phyloP scores from a whole-genome alignment of 2,329 filamentous ascomycete species.

The Exophiala calicioides region DNA sequence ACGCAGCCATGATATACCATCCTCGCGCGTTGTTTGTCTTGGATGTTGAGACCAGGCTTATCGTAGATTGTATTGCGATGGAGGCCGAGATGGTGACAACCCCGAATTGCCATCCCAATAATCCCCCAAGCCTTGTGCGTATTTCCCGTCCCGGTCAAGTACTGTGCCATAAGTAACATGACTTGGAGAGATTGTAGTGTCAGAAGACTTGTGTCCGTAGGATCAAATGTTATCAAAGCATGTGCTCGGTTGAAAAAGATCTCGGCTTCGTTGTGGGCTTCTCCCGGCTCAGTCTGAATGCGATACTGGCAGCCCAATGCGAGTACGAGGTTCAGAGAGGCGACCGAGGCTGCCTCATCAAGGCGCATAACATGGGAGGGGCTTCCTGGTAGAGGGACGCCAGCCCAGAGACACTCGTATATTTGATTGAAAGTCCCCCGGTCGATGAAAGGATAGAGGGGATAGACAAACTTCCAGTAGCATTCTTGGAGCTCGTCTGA shows the following conservation, averaged over 20 bases:
- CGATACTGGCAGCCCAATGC: conserved; percentile 49
- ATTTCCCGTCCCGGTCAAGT: conserved; percentile 51
- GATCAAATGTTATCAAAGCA: conserved; percentile 44
- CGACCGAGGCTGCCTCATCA: conserved; percentile 48
- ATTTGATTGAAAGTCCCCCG: conserved; percentile 38
- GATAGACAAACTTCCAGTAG: conserved; percentile 52
- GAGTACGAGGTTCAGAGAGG: conserved; percentile 50
- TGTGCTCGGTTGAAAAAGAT: conserved; percentile 48
- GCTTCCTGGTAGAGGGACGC: conserved; percentile 36
- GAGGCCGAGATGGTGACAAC: conserved; percentile 50
- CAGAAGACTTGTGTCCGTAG: conserved; percentile 36
- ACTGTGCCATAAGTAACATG: conserved; percentile 51
- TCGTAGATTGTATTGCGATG: conserved; percentile 43
- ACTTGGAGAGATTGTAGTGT: conserved; percentile 50
- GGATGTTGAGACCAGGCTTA: conserved; percentile 28
- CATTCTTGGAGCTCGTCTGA: conserved; percentile 49
- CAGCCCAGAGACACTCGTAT: conserved; percentile 46
- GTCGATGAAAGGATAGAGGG: conserved; percentile 51
- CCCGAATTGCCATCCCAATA: conserved; percentile 49
- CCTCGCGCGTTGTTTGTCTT: conserved; percentile 32
- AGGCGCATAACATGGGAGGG: conserved; percentile 5
- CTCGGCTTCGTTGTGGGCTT: conserved; percentile 37
- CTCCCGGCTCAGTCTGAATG: conserved; percentile 38
- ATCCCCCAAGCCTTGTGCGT: conserved; percentile 55
- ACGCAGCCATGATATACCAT: conserved; percentile 40